phyloP scores from a whole-genome alignment of 805 yeast genomes.

The Kluyveromyces aestuarii region DNA sequence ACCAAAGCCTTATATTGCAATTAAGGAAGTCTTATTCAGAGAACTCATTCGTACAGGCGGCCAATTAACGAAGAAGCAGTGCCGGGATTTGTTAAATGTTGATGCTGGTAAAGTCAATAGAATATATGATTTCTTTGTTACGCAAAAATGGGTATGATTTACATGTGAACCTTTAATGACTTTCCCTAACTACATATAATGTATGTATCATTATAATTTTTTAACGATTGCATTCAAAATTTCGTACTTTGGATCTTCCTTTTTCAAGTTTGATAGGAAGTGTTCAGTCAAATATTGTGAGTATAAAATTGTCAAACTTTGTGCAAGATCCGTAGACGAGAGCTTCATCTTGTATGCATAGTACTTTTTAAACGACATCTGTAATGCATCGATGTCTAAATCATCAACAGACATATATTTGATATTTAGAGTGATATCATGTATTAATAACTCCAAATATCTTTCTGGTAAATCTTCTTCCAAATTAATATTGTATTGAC shows the following conservation, averaged over 20 bases:
- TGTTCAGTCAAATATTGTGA: conserved; percentile 26
- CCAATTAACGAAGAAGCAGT: conserved; percentile 66
- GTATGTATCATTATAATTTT: conserved; percentile 15
- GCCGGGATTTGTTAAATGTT: conserved; percentile 74
- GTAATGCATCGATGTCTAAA: conserved; percentile 45
- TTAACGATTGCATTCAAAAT: conserved; percentile 26
- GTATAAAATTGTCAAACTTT: conserved; percentile 29
- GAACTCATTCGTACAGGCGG: conserved; percentile 86
- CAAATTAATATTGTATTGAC: conserved; percentile 29
- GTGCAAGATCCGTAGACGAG: conserved; percentile 24
- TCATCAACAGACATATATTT: conserved; percentile 38
- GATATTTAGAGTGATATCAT: conserved; percentile 60
- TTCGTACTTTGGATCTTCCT: conserved; percentile 22
- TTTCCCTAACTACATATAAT: not conserved
- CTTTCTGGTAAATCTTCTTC: conserved; percentile 22
- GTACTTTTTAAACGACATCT: conserved; percentile 62
- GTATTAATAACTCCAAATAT: conserved; percentile 32
- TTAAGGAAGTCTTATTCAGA: conserved; percentile 81
- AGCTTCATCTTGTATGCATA: conserved; percentile 46
- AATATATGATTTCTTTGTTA: conserved; percentile 86
- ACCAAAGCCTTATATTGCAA: conserved; percentile 91
- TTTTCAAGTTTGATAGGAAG: conserved; percentile 23
- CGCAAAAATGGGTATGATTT: conserved; percentile 70
- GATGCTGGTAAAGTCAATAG: conserved; percentile 81
- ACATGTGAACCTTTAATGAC: not conserved